Evolutionary conservation across 352 stramenopile genomes (phyloP).

Genomic region (Phytophthora constricta): DNA sequence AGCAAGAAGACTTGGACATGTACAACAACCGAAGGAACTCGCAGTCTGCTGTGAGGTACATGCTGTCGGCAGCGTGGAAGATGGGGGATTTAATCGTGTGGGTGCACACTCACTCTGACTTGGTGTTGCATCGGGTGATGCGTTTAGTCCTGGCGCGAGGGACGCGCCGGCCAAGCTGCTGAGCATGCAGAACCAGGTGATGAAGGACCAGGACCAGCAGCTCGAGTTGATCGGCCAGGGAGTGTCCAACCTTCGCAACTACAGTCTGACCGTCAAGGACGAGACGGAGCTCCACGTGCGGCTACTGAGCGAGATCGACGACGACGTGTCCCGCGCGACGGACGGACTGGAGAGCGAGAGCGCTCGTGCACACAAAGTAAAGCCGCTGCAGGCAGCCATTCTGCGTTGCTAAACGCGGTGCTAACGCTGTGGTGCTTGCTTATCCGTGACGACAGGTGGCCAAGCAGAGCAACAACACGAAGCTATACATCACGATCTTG

Average conservation of each 20-base stretch:
- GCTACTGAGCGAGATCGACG: constrained; percentile 90
- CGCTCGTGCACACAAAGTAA: constrained; percentile 70
- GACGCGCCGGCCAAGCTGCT: constrained; percentile 60
- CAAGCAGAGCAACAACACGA: constrained; percentile 95
- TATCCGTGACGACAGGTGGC: constrained; percentile 75
- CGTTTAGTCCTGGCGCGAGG: constrained; percentile 33
- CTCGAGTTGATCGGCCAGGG: constrained; percentile 83
- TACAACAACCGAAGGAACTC: constrained; percentile 71
- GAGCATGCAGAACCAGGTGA: constrained; percentile 90
- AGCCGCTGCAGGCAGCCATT: not conserved
- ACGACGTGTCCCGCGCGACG: constrained; percentile 84
- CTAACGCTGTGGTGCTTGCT: constrained; percentile 1
- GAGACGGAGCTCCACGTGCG: constrained; percentile 91
- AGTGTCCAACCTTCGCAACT: constrained; percentile 86
- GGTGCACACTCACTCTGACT: not conserved
- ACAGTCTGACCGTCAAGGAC: constrained; percentile 88
- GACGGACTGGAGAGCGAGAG: constrained; percentile 88
- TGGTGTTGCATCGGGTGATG: constrained; percentile 11
- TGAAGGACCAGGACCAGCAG: constrained; percentile 91
- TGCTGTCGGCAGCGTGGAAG: not conserved
- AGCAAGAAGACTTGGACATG: constrained; percentile 80
- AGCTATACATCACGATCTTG: constrained; percentile 92
- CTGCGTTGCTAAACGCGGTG: not conserved
- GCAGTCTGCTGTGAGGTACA: constrained; percentile 39
- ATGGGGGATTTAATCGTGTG: not conserved